phyloP scores from a whole-genome alignment of 2,329 filamentous ascomycete species.

The Calcarisporium arbuscula region DNA sequence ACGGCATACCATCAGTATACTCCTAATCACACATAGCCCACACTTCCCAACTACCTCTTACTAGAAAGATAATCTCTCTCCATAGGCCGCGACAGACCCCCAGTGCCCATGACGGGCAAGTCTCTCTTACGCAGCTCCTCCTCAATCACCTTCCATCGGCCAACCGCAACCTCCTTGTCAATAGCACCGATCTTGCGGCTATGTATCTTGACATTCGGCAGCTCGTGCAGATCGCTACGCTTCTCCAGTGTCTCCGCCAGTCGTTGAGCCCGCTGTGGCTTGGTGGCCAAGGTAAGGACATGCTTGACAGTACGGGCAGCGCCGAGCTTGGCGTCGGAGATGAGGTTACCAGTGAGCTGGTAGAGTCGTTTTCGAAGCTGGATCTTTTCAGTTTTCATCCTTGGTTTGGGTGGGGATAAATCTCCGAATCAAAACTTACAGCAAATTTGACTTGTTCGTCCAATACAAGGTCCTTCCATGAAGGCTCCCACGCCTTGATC shows the following conservation, averaged over 20 bases:
- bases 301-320: constrained; percentile 46
- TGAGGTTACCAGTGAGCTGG: constrained; percentile 70
- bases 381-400: too few species aligned
- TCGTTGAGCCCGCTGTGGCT: constrained; percentile 51
- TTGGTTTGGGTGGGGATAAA: constrained; percentile 11
- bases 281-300: constrained; percentile 48
- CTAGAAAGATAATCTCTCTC: constrained; percentile 38
- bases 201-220: constrained; percentile 67
- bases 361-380: constrained; percentile 76
- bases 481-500: constrained; percentile 40
- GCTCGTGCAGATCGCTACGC: constrained; percentile 36
- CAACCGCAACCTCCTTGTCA: constrained; percentile 64
- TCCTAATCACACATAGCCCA: constrained; percentile 19
- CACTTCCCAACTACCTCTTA: too few species aligned
- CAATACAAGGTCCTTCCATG: constrained; percentile 55
- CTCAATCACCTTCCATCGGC: constrained; percentile 75
- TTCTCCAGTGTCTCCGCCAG: constrained; percentile 54
- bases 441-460: constrained; percentile 63
- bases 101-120: constrained; percentile 49
- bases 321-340: constrained; percentile 64
- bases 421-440: constrained; percentile 42
- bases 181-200: constrained; percentile 60
- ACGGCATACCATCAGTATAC: not conserved
- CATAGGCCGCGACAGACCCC: constrained; percentile 30
- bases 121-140: constrained; percentile 58